phyloP scores from a whole-genome alignment of 2,329 filamentous ascomycete species.

The Cercospora beticola region DNA sequence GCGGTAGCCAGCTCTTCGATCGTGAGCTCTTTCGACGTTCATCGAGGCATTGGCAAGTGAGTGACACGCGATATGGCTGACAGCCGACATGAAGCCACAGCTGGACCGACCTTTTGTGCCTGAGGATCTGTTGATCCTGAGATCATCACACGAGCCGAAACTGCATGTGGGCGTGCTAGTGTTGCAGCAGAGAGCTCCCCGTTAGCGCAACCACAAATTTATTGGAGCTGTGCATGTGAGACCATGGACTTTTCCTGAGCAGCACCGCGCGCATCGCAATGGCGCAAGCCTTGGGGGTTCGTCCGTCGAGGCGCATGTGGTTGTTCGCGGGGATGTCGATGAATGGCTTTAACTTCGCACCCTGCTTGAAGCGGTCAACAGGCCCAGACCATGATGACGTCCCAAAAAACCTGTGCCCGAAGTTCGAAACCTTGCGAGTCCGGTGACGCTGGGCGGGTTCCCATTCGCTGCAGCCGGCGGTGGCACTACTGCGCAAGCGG shows the following conservation, averaged over 20 bases:
- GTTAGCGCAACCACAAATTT: background rate
- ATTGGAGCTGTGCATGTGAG: background rate
- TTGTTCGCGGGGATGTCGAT: background rate
- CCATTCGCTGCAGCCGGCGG: background rate
- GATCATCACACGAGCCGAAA: background rate
- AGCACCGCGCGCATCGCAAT: background rate
- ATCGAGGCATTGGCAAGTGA: background rate
- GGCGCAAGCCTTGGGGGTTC: background rate
- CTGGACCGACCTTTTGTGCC: background rate
- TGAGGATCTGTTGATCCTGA: slow-evolving; percentile 2
- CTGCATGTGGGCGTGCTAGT: background rate
- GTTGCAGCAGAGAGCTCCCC: background rate
- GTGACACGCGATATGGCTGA: background rate
- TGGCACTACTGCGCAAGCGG: slow-evolving; percentile 1
- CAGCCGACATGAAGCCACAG: background rate
- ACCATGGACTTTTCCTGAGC: background rate
- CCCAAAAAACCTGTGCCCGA: background rate
- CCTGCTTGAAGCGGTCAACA: background rate
- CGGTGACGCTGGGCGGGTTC: background rate
- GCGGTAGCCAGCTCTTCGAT: background rate
- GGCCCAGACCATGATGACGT: background rate
- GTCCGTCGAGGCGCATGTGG: background rate
- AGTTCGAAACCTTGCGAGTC: background rate
- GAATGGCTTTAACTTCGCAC: background rate
- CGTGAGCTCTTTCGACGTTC: background rate